Base-by-base conservation (phyloP, 2,329 filamentous ascomycete genomes). In the Venturiaceae sp. region DNA sequence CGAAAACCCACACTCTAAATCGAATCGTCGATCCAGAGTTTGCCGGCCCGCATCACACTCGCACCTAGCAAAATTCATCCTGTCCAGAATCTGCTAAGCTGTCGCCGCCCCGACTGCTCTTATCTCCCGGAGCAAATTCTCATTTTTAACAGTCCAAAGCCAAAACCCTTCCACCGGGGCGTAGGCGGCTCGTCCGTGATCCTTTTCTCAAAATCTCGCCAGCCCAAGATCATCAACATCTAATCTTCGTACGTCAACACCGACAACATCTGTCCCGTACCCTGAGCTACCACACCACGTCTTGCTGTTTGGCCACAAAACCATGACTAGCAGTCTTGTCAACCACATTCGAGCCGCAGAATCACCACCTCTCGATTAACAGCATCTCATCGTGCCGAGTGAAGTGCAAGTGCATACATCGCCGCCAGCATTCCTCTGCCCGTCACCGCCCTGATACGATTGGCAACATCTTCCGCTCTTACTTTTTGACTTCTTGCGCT, bases 401-500 rank as follows among this genome's bases (percentile, higher is more conserved):
- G 19, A 14, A 11, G 8, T 26, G 23, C n/a, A n/a, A n/a, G n/a
- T 30, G 14, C 44, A n/a, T 16, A 14, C 44, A 30, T 11, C 26
- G 30, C n/a, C 44, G 21, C 23, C 26, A 5, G 44, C 44, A 6
- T 8, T 30, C 26, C 6, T 8, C 14, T 50, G 26, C 19, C 44
- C 44, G 44, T n/a, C 44, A 8, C 9, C 21, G 44, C 13, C 44
- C 44, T 50, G 44, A 13, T 30, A 28, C 44, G 14, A 16, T 50
- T 30, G 44, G 44, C 44, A 30, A 50, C 23, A 50, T 30, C 23
- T 30, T 26, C 44, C 23, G 16, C 44, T 50, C 44, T 50, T 23
- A 1, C 21, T 30, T 64, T 67, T 71, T 67, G 64, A 65, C 65
- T 72, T 71, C 71, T 71, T 68, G 67, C 68, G 69, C 58, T 55